phyloP scores from a whole-genome alignment of 805 yeast genomes.

The Candida manassasensis region DNA sequence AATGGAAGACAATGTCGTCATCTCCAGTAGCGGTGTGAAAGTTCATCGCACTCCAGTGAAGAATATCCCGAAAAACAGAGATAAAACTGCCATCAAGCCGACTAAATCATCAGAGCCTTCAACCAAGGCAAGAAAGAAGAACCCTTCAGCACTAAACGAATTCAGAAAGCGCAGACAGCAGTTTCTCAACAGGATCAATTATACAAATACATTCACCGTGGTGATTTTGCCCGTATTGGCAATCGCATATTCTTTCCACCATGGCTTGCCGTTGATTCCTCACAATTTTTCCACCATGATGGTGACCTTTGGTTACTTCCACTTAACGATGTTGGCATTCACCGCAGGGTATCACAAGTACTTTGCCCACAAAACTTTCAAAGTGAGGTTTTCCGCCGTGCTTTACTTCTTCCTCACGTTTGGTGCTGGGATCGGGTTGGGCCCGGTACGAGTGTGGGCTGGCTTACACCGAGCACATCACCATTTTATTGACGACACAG shows the following conservation, averaged over 20 bases:
- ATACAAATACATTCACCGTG: conserved; percentile 27
- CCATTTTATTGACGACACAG: conserved; percentile 76
- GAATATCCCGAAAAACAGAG: conserved; percentile 20
- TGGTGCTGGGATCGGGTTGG: conserved; percentile 73
- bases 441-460: conserved; percentile 76
- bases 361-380: conserved; percentile 38
- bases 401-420: conserved; percentile 50
- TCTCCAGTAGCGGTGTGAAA: too few relatives aligned
- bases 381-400: conserved; percentile 27
- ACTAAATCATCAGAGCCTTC: not conserved
- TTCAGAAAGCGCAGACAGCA: conserved; percentile 33
- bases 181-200: conserved; percentile 33
- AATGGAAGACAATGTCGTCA: too few relatives aligned
- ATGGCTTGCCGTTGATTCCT: conserved; percentile 22
- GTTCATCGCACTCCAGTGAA: too few relatives aligned
- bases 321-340: conserved; percentile 36
- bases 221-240: conserved; percentile 31
- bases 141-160: conserved; percentile 22
- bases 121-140: not conserved
- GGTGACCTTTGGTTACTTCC: conserved; percentile 28
- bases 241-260: conserved; percentile 20
- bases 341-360: conserved; percentile 41
- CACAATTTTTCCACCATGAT: conserved; percentile 20
- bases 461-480: conserved; percentile 87
- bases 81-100: conserved; percentile 6